These are phyloP conservation scores for Harringtonia lauricola DNA, from an alignment of 2,329 filamentous ascomycete genomes.

Conservation along the genomic window DNA sequence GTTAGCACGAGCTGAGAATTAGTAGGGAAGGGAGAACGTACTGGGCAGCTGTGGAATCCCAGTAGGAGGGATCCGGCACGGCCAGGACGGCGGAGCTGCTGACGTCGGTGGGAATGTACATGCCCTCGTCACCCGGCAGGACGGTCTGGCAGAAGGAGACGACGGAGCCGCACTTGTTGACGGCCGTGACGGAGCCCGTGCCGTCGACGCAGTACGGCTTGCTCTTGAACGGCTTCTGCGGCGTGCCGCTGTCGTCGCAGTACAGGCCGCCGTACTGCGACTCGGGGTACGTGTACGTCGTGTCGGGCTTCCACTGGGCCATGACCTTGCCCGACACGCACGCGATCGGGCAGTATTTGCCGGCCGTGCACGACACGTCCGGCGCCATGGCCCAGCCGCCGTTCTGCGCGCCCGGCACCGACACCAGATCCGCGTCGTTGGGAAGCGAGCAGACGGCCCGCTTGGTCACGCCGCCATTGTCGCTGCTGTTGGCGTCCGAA, in stretches of 20 bases:
- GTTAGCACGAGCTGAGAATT: not conserved
- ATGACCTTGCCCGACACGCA: slow-evolving; percentile 67
- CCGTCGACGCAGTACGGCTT: slow-evolving; percentile 61
- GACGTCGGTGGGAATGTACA: slow-evolving; percentile 71
- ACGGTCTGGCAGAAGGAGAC: slow-evolving; percentile 73
- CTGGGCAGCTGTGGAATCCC: slow-evolving; percentile 64
- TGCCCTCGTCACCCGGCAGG: slow-evolving; percentile 67
- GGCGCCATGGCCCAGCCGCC: slow-evolving; percentile 73
- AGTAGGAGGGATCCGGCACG: slow-evolving; percentile 60
- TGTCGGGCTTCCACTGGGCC: slow-evolving; percentile 66
- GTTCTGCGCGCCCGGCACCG: slow-evolving; percentile 56
- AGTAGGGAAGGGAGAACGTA: slow-evolving; percentile 30
- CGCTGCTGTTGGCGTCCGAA: slow-evolving; percentile 16
- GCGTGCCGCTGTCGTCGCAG: slow-evolving; percentile 54
- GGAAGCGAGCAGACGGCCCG: slow-evolving; percentile 55
- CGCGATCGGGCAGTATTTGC: slow-evolving; percentile 64
- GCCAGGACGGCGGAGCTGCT: slow-evolving; percentile 46
- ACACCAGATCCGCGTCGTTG: slow-evolving; percentile 51
- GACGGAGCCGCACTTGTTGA: slow-evolving; percentile 51
- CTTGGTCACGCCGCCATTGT: slow-evolving; percentile 23
- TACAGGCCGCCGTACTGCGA: slow-evolving; percentile 71
- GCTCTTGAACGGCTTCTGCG: slow-evolving; percentile 57
- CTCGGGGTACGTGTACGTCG: slow-evolving; percentile 55
- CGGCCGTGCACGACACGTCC: slow-evolving; percentile 56
- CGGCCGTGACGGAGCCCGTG: slow-evolving; percentile 50